Percentiles rank a stretch among this genome's conserved stretches.
Evolutionary conservation across 768 basidiomycete genomes (phyloP).

Genomic region (Sporobolomyces phaffii): DNA sequence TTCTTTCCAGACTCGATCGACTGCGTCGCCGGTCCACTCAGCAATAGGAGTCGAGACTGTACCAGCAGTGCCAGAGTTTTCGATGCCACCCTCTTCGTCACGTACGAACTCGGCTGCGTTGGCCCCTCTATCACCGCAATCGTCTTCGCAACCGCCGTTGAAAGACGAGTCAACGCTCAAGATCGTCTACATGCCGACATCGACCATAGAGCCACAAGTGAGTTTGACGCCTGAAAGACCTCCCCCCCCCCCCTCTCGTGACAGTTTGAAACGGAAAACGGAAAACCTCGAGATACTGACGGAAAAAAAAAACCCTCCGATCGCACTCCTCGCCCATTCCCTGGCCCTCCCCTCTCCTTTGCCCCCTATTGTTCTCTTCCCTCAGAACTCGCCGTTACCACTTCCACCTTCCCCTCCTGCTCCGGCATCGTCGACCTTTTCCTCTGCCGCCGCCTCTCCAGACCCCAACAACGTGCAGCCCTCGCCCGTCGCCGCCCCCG

Average conservation of each 20-base stretch:
- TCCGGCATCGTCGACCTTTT: background rate
- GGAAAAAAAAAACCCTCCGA: too few species aligned
- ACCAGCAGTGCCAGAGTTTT: constrained; percentile 9
- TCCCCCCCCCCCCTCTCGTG: too few species aligned
- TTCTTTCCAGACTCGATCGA: background rate
- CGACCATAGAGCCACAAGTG: background rate
- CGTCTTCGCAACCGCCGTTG: too few species aligned
- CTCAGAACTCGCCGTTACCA: constrained; percentile 2
- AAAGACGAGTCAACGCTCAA: background rate
- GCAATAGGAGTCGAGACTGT: too few species aligned
- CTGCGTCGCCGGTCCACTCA: background rate
- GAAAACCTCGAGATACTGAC: background rate
- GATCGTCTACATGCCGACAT: background rate
- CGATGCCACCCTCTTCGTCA: background rate
- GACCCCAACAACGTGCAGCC: background rate
- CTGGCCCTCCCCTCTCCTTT: too few species aligned
- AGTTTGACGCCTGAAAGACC: too few species aligned
- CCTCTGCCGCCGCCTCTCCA: background rate
- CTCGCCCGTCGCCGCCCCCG: too few species aligned
- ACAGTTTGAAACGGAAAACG: too few species aligned
- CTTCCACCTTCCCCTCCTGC: constrained; percentile 5
- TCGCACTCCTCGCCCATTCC: too few species aligned
- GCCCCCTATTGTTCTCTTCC: too few species aligned
- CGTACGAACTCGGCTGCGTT: background rate
- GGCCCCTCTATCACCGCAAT: background rate